phyloP scores from a whole-genome alignment of 1,139 yeast genomes.

The Geotrichum histeridarum region DNA sequence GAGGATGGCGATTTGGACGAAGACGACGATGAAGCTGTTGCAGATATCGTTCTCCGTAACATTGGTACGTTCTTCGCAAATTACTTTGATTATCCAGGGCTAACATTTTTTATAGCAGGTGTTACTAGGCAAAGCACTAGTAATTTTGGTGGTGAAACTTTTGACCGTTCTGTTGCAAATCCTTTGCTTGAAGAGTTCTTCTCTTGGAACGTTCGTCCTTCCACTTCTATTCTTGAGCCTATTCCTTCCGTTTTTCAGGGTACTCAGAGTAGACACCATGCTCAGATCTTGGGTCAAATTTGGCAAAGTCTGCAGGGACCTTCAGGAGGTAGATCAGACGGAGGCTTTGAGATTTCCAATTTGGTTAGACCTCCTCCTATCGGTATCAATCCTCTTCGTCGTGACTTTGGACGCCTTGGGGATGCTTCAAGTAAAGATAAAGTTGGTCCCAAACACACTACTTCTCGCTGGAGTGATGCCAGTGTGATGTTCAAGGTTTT shows the following conservation, averaged over 20 bases:
- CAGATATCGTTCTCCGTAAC: conserved; percentile 5
- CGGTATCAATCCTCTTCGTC: neutral
- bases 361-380: neutral
- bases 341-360: conserved; percentile 8
- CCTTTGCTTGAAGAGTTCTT: conserved; percentile 13
- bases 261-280: conserved; percentile 1
- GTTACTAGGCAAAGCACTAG: neutral
- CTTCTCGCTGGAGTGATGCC: conserved; percentile 67
- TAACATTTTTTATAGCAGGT: conserved; percentile 3
- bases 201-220: neutral
- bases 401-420: conserved; percentile 14
- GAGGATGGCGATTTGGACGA: conserved; percentile 35
- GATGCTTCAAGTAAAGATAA: conserved; percentile 20
- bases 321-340: conserved; percentile 2
- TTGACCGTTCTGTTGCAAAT: conserved; percentile 12
- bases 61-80: conserved; percentile 5
- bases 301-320: conserved; percentile 11
- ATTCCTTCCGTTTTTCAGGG: neutral
- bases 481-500: conserved; percentile 48
- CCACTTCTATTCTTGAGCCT: neutral
- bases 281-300: conserved; percentile 11
- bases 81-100: neutral
- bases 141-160: neutral
- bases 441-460: conserved; percentile 48
- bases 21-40: conserved; percentile 26